Base-by-base conservation (phyloP, 164 flowering plant genomes). In the Aristolochia californica region DNA sequence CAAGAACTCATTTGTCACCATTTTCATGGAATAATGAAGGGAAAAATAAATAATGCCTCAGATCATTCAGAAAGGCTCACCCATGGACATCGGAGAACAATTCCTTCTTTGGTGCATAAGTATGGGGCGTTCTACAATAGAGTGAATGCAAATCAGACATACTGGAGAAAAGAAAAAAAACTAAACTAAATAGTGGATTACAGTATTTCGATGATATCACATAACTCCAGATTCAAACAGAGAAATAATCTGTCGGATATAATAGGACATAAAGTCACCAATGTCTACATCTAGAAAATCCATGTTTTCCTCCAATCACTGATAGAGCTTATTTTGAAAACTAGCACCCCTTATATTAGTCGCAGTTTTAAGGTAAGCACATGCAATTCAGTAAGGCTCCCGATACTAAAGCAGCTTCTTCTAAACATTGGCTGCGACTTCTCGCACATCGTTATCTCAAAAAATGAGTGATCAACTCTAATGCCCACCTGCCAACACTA, bases 101-200 rank as follows among this genome's bases (percentile, higher is more conserved):
- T 87, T 55, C 96, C 99, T 67, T 89, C 97, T 71, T 89, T 87
- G 56, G 58, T 79, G 75, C 99, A 93, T 77, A 93, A 73, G 71
- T 89, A 93, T 23, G 97, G 96, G 5, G 85, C 77, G 74, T 80
- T 93, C 97, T 93, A 64, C 78, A 75, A 53, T 15, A 20, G 60
- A 67, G n/a, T n/a, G n/a, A 43, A 20, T 23, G 24, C 13, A 47
- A 28, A 50, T 61, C 55, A 58, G 44, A 14, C 21, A 53, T 5
- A 43, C 34, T 18, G 16, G 7, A 24, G n/a, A 54, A 24, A n/a
- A 16, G 10, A 25, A 26, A 9, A n/a, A 44, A n/a, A n/a, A n/a
- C 5, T n/a, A 21, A 22, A 14, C 5, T 15, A 10, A n/a, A 48
- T 8, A 11, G 8, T 16, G 20, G 51, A n/a, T 48, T 22, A 48